Evolutionary conservation across 495 filamentous ascomycete species (phyloP).

Genomic region (Xylaria cubensis): DNA sequence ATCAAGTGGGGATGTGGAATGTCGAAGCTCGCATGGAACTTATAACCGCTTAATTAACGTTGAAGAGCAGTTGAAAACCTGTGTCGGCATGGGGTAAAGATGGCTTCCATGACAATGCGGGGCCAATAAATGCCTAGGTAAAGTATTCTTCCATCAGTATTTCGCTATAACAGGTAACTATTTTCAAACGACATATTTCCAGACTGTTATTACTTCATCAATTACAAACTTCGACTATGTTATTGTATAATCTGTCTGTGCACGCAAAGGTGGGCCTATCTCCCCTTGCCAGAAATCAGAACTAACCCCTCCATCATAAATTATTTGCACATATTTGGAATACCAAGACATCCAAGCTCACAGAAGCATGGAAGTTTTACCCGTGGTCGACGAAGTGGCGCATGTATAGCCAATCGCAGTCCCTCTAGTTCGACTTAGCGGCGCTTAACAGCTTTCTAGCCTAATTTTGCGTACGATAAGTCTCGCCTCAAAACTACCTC

Average conservation of each 20-base stretch:
- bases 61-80: background rate
- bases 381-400: slow-evolving; percentile 14
- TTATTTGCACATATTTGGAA: slow-evolving; percentile 3
- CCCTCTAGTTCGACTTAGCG: background rate
- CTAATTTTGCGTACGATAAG: background rate
- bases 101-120: background rate
- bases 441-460: slow-evolving; percentile 17
- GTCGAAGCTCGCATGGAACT: background rate
- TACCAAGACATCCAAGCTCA: slow-evolving; percentile 20
- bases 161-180: background rate
- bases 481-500: background rate
- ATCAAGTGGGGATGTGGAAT: background rate
- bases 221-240: background rate
- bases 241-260: background rate
- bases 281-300: background rate
- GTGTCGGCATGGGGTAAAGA: background rate
- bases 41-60: too few relatives aligned
- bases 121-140: background rate
- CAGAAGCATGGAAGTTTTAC: background rate
- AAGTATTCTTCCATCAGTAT: background rate
- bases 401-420: slow-evolving; percentile 14
- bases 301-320: background rate
- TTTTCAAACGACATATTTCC: background rate
- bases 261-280: slow-evolving; percentile 7
- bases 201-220: background rate